Conservation (phyloP, 2,329 filamentous ascomycete species). For the Cercospora canescens region DNA sequence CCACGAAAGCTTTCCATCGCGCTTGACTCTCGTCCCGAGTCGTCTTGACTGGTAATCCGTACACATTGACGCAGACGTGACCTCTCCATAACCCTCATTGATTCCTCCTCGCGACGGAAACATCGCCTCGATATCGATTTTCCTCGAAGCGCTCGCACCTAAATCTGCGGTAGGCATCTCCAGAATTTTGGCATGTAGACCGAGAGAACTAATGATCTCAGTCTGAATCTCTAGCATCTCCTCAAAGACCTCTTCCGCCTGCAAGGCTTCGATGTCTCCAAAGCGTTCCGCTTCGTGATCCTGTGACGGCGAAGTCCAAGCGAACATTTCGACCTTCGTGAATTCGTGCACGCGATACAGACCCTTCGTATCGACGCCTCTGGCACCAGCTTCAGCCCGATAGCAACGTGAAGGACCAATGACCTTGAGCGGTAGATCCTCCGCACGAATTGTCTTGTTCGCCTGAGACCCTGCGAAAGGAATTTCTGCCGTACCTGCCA, state of each 20-base stretch:
- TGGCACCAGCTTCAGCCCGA: conserved; percentile 87
- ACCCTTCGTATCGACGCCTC: conserved; percentile 88
- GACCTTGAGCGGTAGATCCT: conserved; percentile 71
- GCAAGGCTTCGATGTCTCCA: conserved; percentile 29
- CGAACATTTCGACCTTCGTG: conserved; percentile 97
- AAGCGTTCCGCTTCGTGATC: conserved; percentile 29
- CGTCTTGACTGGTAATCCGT: conserved; percentile 91
- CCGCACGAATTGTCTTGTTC: conserved; percentile 63
- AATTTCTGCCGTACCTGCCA: conserved; percentile 92
- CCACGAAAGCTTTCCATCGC: conserved; percentile 62
- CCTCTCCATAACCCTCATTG: conserved; percentile 83
- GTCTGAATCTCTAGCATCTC: conserved; percentile 87
- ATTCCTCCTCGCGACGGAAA: conserved; percentile 74
- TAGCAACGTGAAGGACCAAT: conserved; percentile 92
- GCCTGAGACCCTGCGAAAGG: conserved; percentile 90
- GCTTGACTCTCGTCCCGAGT: conserved; percentile 71
- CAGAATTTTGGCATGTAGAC: conserved; percentile 81
- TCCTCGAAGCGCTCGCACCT: conserved; percentile 81
- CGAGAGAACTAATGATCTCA: conserved; percentile 75
- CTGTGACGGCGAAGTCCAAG: conserved; percentile 63
- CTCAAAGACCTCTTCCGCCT: conserved; percentile 65
- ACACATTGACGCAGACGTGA: conserved; percentile 87
- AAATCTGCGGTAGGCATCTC: conserved; percentile 91
- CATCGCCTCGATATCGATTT: conserved; percentile 90
- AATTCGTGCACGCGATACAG: conserved; percentile 98